Conservation (phyloP, 2,329 filamentous ascomycete species). For the Xylaria arbuscula region DNA sequence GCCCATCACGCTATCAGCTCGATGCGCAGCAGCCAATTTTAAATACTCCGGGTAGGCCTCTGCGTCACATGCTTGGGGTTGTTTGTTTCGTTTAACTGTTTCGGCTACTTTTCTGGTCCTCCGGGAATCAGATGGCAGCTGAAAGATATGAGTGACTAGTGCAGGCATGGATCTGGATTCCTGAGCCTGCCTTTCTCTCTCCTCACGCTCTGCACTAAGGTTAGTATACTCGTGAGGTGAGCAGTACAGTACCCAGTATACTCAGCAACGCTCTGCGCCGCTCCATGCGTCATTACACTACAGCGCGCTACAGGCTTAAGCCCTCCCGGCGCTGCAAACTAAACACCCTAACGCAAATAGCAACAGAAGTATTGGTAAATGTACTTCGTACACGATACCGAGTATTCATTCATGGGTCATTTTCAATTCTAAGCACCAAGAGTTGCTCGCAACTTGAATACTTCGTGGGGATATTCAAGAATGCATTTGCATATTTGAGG, state of each 20-base stretch:
- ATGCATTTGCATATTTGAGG: constrained; percentile 13
- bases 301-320: background rate
- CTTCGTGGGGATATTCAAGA: constrained; percentile 2
- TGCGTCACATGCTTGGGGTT: constrained; percentile 30
- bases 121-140: constrained; percentile 11
- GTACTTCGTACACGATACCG: background rate
- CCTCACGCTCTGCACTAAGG: background rate
- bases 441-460: background rate
- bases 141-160: background rate
- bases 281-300: constrained; percentile 2
- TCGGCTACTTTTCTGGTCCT: constrained; percentile 24
- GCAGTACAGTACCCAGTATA: too few relatives aligned
- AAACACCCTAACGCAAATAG: background rate
- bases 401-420: background rate
- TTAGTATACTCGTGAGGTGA: background rate
- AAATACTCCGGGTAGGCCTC: constrained; percentile 11
- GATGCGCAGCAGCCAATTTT: constrained; percentile 8
- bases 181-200: background rate
- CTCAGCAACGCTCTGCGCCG: too few relatives aligned
- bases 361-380: too few relatives aligned
- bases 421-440: background rate
- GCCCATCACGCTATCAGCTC: constrained; percentile 30
- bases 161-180: constrained; percentile 16
- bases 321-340: too few relatives aligned
- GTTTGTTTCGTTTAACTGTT: constrained; percentile 27